Percentiles rank a stretch among this genome's conserved stretches.
Conservation (phyloP, 2,329 filamentous ascomycete genomes). For the Bipolaris sorokiniana region DNA sequence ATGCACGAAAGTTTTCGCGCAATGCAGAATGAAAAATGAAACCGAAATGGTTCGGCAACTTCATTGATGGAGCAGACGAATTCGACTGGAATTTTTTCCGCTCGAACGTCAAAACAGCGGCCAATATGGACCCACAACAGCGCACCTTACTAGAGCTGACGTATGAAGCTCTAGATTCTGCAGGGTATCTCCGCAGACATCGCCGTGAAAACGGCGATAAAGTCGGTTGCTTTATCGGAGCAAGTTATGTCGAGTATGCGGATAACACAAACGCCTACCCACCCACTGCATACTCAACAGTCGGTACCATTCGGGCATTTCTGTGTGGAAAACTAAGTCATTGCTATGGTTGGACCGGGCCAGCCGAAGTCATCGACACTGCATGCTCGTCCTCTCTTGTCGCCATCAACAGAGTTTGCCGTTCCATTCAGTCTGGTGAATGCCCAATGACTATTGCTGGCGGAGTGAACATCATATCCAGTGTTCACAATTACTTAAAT, state of each 20-base stretch:
- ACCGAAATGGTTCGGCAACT: slow-evolving; percentile 26
- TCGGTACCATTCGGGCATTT: slow-evolving; percentile 33
- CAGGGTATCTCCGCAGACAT: slow-evolving; percentile 27
- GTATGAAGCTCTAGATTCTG: slow-evolving; percentile 49
- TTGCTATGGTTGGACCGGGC: slow-evolving; percentile 37
- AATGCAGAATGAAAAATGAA: slow-evolving; percentile 14
- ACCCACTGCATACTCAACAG: slow-evolving; percentile 25
- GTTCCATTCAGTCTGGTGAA: slow-evolving; percentile 36
- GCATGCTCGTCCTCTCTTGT: slow-evolving; percentile 45
- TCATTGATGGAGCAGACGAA: slow-evolving; percentile 32
- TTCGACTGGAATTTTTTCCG: slow-evolving; percentile 46
- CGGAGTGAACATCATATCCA: slow-evolving; percentile 28
- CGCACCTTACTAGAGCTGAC: slow-evolving; percentile 32
- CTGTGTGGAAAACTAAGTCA: slow-evolving; percentile 31
- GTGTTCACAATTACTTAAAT: neutral
- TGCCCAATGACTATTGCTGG: slow-evolving; percentile 35
- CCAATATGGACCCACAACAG: slow-evolving; percentile 37
- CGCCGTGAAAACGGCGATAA: slow-evolving; percentile 14
- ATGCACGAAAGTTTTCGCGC: slow-evolving; percentile 15
- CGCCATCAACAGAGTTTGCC: slow-evolving; percentile 40
- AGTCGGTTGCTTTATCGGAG: slow-evolving; percentile 46
- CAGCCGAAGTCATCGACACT: slow-evolving; percentile 41
- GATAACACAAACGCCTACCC: slow-evolving; percentile 22
- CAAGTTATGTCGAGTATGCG: slow-evolving; percentile 41
- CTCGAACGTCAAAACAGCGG: slow-evolving; percentile 27